phyloP scores from a whole-genome alignment of 129 eudicot species.

The Kitagawia praeruptora region DNA sequence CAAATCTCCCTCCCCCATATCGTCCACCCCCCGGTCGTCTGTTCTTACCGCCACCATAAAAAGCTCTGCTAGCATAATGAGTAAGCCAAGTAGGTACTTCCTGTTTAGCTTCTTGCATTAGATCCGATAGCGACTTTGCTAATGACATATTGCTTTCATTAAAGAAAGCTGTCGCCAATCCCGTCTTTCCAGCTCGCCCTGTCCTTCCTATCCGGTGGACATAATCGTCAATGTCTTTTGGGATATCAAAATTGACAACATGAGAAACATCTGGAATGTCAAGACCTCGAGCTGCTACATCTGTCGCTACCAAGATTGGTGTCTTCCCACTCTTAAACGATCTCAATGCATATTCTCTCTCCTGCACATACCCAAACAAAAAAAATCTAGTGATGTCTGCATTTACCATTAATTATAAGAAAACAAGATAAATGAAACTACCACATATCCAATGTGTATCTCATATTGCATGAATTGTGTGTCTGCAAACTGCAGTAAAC shows the following conservation, averaged over 20 bases:
- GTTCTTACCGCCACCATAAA: conserved; percentile 30
- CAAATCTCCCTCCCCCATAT: conserved; percentile 44
- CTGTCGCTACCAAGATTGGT: conserved; percentile 73
- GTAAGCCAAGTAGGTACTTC: conserved; percentile 52
- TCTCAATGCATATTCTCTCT: conserved; percentile 69
- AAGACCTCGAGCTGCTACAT: conserved; percentile 82
- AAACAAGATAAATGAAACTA: neutral
- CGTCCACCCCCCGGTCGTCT: conserved; percentile 20
- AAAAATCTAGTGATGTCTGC: neutral
- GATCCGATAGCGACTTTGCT: conserved; percentile 47
- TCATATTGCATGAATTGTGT: neutral
- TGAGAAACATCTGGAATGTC: conserved; percentile 80
- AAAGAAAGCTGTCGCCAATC: conserved; percentile 70
- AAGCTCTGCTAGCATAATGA: conserved; percentile 35
- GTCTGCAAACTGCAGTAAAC: neutral
- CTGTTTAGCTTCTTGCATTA: conserved; percentile 56
- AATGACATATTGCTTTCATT: conserved; percentile 43
- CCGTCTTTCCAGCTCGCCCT: conserved; percentile 81
- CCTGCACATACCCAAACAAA: conserved; percentile 28
- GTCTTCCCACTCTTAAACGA: conserved; percentile 74
- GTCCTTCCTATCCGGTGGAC: conserved; percentile 87
- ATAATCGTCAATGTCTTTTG: conserved; percentile 77
- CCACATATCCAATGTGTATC: neutral
- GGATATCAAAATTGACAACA: conserved; percentile 73
- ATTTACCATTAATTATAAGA: neutral